Conservation (phyloP, 129 eudicot species). For the Chrysanthemum lavandulifolium region DNA sequence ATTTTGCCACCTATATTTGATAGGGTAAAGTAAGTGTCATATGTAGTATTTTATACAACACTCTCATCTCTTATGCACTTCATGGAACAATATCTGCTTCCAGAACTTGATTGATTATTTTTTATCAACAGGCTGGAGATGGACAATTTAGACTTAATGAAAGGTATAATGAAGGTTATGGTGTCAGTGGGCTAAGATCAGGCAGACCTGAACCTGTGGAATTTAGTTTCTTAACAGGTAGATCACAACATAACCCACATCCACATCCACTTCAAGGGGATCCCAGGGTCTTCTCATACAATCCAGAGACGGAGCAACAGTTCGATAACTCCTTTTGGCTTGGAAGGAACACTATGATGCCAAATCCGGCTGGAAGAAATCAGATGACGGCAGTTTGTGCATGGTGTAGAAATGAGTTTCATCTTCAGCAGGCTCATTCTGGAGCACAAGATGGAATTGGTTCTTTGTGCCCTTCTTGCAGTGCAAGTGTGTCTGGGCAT, state of each 20-base stretch:
- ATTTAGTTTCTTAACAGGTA: slow-evolving; percentile 71
- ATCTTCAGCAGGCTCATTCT: slow-evolving; percentile 43
- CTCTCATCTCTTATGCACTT: too few species aligned
- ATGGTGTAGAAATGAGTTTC: slow-evolving; percentile 80
- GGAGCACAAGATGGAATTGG: slow-evolving; percentile 58
- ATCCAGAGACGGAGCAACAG: slow-evolving; percentile 48
- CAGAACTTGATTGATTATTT: slow-evolving; percentile 1
- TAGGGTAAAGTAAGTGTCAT: too few species aligned
- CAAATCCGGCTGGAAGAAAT: slow-evolving; percentile 42
- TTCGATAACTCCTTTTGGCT: slow-evolving; percentile 71
- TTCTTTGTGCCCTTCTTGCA: slow-evolving; percentile 75
- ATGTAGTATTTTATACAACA: too few species aligned
- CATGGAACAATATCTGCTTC: not conserved
- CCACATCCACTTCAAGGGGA: slow-evolving; percentile 39
- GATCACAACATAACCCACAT: slow-evolving; percentile 50
- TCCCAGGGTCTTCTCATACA: slow-evolving; percentile 46
- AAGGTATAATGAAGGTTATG: slow-evolving; percentile 44
- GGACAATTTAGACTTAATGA: slow-evolving; percentile 46
- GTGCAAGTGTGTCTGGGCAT: slow-evolving; percentile 56
- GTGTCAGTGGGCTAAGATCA: slow-evolving; percentile 44
- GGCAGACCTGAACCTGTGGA: slow-evolving; percentile 70
- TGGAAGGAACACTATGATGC: slow-evolving; percentile 54
- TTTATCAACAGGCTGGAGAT: slow-evolving; percentile 47
- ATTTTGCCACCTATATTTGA: too few species aligned
- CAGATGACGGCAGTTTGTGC: slow-evolving; percentile 57